phyloP scores from a whole-genome alignment of 768 basidiomycete genomes.

The Naganishia vishniacii region DNA sequence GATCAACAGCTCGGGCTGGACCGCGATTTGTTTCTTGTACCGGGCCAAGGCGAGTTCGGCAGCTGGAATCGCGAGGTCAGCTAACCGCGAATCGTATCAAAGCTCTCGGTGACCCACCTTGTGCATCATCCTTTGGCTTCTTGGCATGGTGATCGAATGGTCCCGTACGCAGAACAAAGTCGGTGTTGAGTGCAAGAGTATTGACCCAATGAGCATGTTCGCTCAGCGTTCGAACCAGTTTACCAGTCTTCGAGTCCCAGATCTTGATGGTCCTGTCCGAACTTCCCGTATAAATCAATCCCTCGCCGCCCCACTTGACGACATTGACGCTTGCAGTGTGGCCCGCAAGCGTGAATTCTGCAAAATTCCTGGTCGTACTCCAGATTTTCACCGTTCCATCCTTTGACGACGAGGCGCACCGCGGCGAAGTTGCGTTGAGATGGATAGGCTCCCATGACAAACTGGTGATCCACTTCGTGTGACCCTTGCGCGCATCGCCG shows the following conservation, averaged over 20 bases:
- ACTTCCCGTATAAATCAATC: constrained; percentile 85
- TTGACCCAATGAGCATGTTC: constrained; percentile 99
- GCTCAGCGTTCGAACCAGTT: constrained; percentile 72
- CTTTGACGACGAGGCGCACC: constrained; percentile 91
- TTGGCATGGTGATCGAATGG: constrained; percentile 86
- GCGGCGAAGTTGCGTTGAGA: constrained; percentile 69
- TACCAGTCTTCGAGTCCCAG: constrained; percentile 89
- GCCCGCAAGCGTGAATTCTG: constrained; percentile 82
- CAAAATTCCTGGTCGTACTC: constrained; percentile 65
- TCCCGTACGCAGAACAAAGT: constrained; percentile 88
- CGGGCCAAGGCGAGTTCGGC: constrained; percentile 69
- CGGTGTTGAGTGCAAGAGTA: constrained; percentile 88
- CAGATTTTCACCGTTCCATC: constrained; percentile 94
- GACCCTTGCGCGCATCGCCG: constrained; percentile 84
- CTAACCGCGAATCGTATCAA: neutral
- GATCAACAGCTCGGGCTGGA: constrained; percentile 79
- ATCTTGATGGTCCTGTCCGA: constrained; percentile 89
- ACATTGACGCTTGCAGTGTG: constrained; percentile 92
- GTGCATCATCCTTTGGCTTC: constrained; percentile 69
- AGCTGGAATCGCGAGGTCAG: constrained; percentile 52
- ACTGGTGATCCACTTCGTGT: constrained; percentile 92
- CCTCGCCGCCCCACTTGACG: constrained; percentile 91
- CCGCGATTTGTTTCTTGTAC: constrained; percentile 58
- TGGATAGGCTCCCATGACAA: constrained; percentile 96
- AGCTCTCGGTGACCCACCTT: constrained; percentile 56